A percentile compares a stretch with the other conserved stretches of the same genome.
Evolutionary conservation across 306 rosid genomes (phyloP).

Genomic region (Vigna mungo): DNA sequence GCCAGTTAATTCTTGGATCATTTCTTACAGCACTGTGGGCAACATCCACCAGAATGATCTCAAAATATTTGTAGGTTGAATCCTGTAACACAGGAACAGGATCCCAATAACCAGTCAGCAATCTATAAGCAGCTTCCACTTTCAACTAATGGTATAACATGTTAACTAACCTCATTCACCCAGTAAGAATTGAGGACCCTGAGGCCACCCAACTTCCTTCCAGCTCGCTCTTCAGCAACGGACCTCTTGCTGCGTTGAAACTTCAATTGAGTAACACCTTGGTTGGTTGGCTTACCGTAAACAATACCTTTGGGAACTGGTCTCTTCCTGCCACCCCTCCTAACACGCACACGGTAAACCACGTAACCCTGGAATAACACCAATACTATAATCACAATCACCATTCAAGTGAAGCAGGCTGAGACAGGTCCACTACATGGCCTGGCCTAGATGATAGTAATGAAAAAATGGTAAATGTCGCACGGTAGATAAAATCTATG

Average conservation of each 20-base stretch:
- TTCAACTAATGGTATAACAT: no score
- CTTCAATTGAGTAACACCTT: constrained; percentile 90
- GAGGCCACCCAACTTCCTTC: constrained; percentile 88
- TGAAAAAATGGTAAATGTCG: not conserved
- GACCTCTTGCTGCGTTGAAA: constrained; percentile 93
- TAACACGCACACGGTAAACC: constrained; percentile 82
- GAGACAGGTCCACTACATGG: no score
- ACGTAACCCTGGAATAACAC: constrained; percentile 68
- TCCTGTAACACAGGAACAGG: constrained; percentile 52
- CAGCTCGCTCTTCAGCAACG: constrained; percentile 96
- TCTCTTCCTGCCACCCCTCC: constrained; percentile 95
- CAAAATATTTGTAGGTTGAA: constrained; percentile 81
- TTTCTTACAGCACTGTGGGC: constrained; percentile 80
- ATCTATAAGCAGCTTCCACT: not conserved
- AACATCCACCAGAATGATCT: constrained; percentile 73
- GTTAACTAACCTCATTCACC: constrained; percentile 76
- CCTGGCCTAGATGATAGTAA: not conserved
- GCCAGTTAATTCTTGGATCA: constrained; percentile 90
- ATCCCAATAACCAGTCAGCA: no score
- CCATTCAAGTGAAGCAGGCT: not conserved
- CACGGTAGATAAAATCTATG: no score
- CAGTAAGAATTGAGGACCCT: constrained; percentile 93
- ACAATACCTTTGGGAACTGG: constrained; percentile 97
- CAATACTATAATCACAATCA: not conserved
- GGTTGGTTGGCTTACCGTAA: constrained; percentile 95